Conservation (phyloP, 2,329 filamentous ascomycete species). For the Paecilomyces niveus region DNA sequence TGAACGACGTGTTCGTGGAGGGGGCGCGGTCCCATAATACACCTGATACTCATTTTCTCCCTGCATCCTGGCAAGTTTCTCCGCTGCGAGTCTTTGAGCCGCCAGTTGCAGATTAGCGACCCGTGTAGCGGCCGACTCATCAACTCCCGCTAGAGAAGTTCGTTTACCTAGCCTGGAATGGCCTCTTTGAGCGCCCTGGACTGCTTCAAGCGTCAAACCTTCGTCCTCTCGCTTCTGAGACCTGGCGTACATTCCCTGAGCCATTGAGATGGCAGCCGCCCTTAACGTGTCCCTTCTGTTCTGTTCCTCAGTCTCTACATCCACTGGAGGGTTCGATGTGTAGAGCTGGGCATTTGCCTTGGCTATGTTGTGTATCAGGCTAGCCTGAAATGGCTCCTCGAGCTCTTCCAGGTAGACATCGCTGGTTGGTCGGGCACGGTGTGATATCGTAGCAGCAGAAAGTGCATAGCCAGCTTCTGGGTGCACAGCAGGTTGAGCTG, state of each 20-base stretch:
- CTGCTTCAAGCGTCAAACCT: conserved; percentile 9
- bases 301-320: conserved; percentile 66
- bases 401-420: conserved; percentile 42
- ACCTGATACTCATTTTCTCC: conserved; percentile 63
- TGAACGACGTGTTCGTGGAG: conserved; percentile 41
- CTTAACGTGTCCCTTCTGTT: conserved; percentile 65
- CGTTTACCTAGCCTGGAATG: conserved; percentile 25
- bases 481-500: conserved; percentile 35
- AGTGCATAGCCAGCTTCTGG: conserved; percentile 53
- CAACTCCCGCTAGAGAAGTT: conserved; percentile 20
- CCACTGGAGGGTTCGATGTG: conserved; percentile 65
- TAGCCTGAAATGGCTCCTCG: conserved; percentile 44
- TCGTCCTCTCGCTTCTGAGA: conserved; percentile 37
- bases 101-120: conserved; percentile 64
- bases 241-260: conserved; percentile 71
- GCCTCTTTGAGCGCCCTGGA: conserved; percentile 26
- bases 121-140: conserved; percentile 15
- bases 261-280: conserved; percentile 83
- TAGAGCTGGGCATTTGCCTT: conserved; percentile 71
- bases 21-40: conserved; percentile 63
- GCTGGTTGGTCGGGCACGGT: conserved; percentile 36
- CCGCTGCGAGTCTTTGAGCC: conserved; percentile 77
- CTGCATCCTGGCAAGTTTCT: conserved; percentile 73
- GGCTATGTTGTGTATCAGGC: conserved; percentile 57
- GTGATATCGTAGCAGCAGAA: conserved; percentile 64